A percentile compares a stretch with the other conserved stretches of the same genome.
These are phyloP conservation scores for Plasmodium coatneyi DNA, from an alignment of 169 alveolate species.

Conservation along the genomic window DNA sequence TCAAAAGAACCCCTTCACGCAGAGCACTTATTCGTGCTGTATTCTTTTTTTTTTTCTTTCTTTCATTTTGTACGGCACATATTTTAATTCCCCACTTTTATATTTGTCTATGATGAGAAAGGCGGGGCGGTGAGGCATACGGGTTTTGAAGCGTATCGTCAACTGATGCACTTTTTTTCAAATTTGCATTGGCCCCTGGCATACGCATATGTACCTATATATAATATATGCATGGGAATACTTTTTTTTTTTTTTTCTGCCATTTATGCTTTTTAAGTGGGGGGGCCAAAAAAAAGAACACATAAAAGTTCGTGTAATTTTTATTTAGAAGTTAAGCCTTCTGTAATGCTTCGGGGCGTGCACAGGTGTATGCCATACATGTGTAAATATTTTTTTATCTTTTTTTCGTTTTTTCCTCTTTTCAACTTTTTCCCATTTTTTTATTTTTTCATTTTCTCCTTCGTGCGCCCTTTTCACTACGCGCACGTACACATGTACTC, in stretches of 20 bases:
- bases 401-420: background rate
- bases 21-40: background rate
- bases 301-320: background rate
- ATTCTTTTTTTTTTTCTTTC: background rate
- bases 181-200: background rate
- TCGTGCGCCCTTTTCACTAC: background rate
- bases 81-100: background rate
- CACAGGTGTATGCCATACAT: background rate
- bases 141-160: background rate
- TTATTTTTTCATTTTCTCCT: background rate
- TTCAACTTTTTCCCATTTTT: background rate
- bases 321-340: background rate
- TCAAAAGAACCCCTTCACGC: background rate
- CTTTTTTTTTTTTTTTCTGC: background rate
- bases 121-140: background rate
- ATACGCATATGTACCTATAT: background rate
- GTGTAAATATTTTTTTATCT: background rate
- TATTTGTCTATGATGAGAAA: background rate
- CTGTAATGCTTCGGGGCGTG: background rate
- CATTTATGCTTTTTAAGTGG: background rate
- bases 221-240: background rate
- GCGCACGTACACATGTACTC: background rate
- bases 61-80: background rate
- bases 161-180: background rate
- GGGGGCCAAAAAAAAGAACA: background rate